Conservation (phyloP, 306 rosid species). For the Cercis canadensis region DNA sequence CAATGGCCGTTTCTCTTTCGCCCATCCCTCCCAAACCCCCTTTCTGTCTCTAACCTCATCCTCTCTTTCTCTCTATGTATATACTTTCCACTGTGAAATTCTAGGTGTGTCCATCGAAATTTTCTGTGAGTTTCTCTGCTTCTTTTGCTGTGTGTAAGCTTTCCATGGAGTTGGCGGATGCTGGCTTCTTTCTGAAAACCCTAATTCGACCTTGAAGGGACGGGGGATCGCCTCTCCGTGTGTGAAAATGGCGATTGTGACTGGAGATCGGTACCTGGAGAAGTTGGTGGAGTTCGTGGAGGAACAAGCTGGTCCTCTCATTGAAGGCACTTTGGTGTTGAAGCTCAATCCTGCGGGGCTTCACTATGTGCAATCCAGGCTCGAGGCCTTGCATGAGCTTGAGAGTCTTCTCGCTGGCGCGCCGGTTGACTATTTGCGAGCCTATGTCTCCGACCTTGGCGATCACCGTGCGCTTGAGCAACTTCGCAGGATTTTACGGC, state of each 20-base stretch:
- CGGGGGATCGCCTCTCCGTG: not conserved
- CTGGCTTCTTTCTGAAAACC: conserved; percentile 36
- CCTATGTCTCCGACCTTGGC: conserved; percentile 95
- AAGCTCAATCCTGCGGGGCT: conserved; percentile 93
- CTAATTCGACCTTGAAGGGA: conserved; percentile 39
- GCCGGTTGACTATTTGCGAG: conserved; percentile 91
- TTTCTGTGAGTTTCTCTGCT: not conserved
- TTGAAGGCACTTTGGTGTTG: conserved; percentile 77
- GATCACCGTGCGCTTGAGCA: conserved; percentile 99
- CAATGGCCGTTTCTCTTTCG: conserved; percentile 59
- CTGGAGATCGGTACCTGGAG: conserved; percentile 98
- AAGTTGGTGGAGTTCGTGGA: conserved; percentile 87
- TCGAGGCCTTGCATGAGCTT: conserved; percentile 85
- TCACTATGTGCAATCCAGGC: conserved; percentile 87
- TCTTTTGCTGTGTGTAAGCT: conserved; percentile 3
- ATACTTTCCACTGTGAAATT: conserved; percentile 9
- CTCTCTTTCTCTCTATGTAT: not conserved
- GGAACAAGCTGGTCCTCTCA: conserved; percentile 67
- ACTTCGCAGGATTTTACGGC: conserved; percentile 86
- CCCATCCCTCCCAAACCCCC: conserved; percentile 49
- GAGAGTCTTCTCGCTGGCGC: conserved; percentile 86
- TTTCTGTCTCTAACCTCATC: conserved; percentile 12
- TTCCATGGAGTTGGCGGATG: conserved; percentile 34
- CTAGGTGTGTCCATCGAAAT: not conserved
- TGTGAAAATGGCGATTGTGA: conserved; percentile 74